Evolutionary conservation across 257 asterid species (phyloP), one percentile per base, ranked within the genome.

Genomic region (Cruciata laevipes): DNA sequence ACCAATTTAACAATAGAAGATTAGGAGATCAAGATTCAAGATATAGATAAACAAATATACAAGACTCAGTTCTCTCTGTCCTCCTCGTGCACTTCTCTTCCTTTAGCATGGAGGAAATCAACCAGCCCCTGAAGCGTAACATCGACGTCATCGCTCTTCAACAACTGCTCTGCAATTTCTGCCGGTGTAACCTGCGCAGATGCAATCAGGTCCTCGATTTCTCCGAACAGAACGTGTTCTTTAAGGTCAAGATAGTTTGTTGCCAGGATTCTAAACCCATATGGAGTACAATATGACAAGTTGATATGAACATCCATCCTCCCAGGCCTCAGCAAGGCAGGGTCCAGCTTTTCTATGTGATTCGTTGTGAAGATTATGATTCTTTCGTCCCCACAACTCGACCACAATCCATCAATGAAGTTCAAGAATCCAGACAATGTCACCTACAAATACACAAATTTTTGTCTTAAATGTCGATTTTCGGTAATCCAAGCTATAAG

Each of bases 251-350:
- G 86, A 63, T 87, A 89, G 47, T 84, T 87, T 2, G 67, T 27
- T 6, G 94, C 91, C 74, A 89, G 67, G 42, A 74, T 65, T n/a
- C 73, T 79, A 75, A 87, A 89, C 14, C 91, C 96, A 58, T 65
- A 44, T 11, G 87, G 83, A 0, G 84, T 81, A 69, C 89, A 85
- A 63, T 87, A 84, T 0, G 96, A 89, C 83, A 84, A 76, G 67
- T 85, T 71, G n/a, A 89, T 75, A 74, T 87, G 96, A 66, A 85
- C 79, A 62, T 89, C 96, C 96, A 89, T 89, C 1, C 93, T 78
- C 1, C 95, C 89, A 0, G 96, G 90, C 6, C 95, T 82, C 24
- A 87, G 67, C 57, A 89, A 61, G 0, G 93, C 95, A 4, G 88
- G 87, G 56, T 88, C 95, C 1, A 87, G 78, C 80, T 83, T 83